Evolutionary conservation across 345 rosid genomes (phyloP), one percentile per base, ranked within the genome.

Genomic region (Gossypioides kirkii): DNA sequence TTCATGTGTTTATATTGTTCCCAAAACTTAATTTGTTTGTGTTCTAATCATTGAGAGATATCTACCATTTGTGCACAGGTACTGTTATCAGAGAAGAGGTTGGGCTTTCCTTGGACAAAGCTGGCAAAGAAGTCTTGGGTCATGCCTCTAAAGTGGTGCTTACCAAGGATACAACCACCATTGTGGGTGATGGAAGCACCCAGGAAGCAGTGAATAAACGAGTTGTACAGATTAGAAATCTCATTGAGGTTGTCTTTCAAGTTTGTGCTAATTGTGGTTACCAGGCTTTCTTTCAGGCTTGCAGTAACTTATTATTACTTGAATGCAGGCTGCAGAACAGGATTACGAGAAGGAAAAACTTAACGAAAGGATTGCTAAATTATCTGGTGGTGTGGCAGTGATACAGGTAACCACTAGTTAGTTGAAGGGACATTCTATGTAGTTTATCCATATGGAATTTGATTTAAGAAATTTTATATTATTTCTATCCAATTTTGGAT

Each of bases 111-210:
- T 84, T 96, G 81, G 98, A 96, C 85, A 96, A 96, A 85, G 99
- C 84, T 73, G 92, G 82, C 71, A 91, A 85, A 74, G 99, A 96
- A 83, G 97, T 96, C 43, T 79, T 96, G 56, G 98, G 99, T 62
- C 80, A 74, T 45, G 98, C 99, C 73, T 83, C 98, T 36, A 95
- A 95, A 81, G 97, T 92, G 16, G 99, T 91, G 55, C 97, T 92
- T 71, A 95, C 98, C 12, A 96, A 96, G 86, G 99, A 96, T 79
- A 80, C 85, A 3, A 86, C 97, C 3, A 93, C 97, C 64, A 90
- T 96, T 45, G 97, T 96, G 17, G 98, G 97, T 70, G 99, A 96
- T 82, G 99, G 99, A 41, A 96, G 90, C 88, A 91, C 97, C 70
- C 98, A 96, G 79, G 98, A 93, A 62, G 97, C 82, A 62, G 99